Evolutionary conservation across 768 basidiomycete genomes (phyloP), one percentile per base, ranked within the genome.

Genomic region (Boletus edulis): DNA sequence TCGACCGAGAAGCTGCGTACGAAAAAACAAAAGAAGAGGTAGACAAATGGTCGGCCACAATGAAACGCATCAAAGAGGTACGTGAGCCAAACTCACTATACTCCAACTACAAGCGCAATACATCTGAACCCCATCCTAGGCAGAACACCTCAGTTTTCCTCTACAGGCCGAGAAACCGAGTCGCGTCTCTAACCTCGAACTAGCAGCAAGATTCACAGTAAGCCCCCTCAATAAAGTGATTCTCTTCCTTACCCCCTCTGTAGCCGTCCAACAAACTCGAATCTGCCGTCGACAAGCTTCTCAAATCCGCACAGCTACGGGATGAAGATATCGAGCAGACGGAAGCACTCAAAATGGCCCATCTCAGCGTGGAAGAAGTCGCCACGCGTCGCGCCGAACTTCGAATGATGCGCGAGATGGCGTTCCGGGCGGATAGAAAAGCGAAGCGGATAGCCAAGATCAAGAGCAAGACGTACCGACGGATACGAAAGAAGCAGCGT

Each of bases 1-100:
- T 98, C 1, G 93, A 97, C 61, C 86, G 96, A 46, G 86, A 94
- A 67, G 96, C 94, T 9, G 96, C 96, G 0, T 97, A 96, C 67
- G 94, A 94, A 63, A 82, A 90, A 71, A 98, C 95, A 5, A 93
- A 91, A 67, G 81, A 83, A 58, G 95, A 98, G 69, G 88, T 96
- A 3, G 84, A 90, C 59, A 97, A 96, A 75, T 98, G 96, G 97
- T 83, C 83, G 27, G 85, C 83, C 6, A 91, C 92, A 4, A 96
- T 98, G 88, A 91, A 89, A 70, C 81, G 83, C 20, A 94, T 99
- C 60, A 86, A 87, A 60, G 92, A 98, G 75, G 91, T 89, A 44
- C 49, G 76, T 24, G 45, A 9, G 46, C 18, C 14, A 20, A 29
- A 7, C 3, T 15, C 40, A n/a, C 47, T 12, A 29, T 12, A 29